Percentiles rank a stretch among this genome's conserved stretches.
Conservation (phyloP, 768 basidiomycete species). For the Termitomyces sp. region DNA sequence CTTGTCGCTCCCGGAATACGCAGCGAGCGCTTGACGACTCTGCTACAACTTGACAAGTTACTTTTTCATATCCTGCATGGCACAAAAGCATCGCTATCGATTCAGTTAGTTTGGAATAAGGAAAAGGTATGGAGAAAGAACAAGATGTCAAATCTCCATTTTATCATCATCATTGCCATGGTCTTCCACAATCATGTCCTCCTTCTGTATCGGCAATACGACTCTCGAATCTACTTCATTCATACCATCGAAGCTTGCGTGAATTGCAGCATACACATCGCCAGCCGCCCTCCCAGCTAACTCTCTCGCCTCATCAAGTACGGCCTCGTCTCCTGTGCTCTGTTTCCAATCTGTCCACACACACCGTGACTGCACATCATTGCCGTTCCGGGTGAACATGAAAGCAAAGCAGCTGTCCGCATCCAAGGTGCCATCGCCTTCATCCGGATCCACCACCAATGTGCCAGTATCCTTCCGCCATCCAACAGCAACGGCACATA, state of each 20-base stretch:
- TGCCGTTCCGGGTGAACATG: constrained; percentile 31
- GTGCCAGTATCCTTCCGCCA: constrained; percentile 19
- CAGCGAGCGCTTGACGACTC: not conserved
- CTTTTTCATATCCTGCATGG: not conserved
- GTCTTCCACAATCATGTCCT: constrained; percentile 2
- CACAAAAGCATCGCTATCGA: not conserved
- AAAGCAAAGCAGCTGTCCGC: constrained; percentile 70
- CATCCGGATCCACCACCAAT: constrained; percentile 47
- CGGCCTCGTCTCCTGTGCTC: constrained; percentile 22
- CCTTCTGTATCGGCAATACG: not conserved
- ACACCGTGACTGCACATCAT: constrained; percentile 21
- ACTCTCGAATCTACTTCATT: not conserved
- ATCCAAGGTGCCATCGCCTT: constrained; percentile 34
- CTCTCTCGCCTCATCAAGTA: constrained; percentile 39
- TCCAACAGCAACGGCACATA: constrained; percentile 62
- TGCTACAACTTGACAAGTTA: not conserved
- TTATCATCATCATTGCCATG: constrained; percentile 28
- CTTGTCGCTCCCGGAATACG: not conserved
- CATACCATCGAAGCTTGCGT: constrained; percentile 28
- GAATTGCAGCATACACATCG: constrained; percentile 43
- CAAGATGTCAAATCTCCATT: constrained; percentile 33
- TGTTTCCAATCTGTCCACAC: constrained; percentile 57
- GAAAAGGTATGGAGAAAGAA: not conserved
- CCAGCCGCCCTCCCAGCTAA: constrained; percentile 42
- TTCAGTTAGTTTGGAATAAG: not conserved